Evolutionary conservation across 305 asterid species (phyloP).

Genomic region (Rubia occidens): DNA sequence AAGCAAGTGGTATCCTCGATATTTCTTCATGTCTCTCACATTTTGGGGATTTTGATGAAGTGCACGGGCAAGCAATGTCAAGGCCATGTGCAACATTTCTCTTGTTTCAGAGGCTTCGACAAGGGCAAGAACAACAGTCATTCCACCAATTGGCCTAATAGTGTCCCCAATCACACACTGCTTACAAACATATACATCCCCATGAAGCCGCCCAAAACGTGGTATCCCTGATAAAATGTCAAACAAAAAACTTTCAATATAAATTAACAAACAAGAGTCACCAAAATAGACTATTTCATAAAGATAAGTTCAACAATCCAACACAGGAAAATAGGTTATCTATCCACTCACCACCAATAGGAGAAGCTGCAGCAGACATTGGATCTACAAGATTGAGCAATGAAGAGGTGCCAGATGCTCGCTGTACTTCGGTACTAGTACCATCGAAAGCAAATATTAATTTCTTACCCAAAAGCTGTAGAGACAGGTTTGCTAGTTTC

Average conservation of each 20-base stretch:
- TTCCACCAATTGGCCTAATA: conserved; percentile 90
- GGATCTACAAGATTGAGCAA: conserved; percentile 99
- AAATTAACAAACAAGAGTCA: conserved; percentile 7
- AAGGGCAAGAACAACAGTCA: conserved; percentile 88
- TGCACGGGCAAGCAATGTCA: conserved; percentile 74
- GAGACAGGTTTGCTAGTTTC: conserved; percentile 68
- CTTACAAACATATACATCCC: conserved; percentile 83
- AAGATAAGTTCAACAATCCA: conserved; percentile 12
- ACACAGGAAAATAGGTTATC: conserved; percentile 12
- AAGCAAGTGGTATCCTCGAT: conserved; percentile 93
- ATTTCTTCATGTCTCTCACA: conserved; percentile 88
- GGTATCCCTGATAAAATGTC: conserved; percentile 71
- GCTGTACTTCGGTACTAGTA: conserved; percentile 75
- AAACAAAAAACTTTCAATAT: conserved; percentile 18
- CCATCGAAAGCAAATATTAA: conserved; percentile 98
- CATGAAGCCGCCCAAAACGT: conserved; percentile 92
- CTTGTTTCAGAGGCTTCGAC: conserved; percentile 96
- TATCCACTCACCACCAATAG: conserved; percentile 80
- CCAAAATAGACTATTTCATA: conserved; percentile 12
- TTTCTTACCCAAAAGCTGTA: conserved; percentile 87
- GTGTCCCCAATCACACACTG: conserved; percentile 90
- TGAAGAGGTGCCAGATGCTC: conserved; percentile 78
- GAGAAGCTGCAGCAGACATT: conserved; percentile 96
- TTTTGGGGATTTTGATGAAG: conserved; percentile 98
- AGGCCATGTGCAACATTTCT: conserved; percentile 99